Base-by-base conservation (phyloP, 768 basidiomycete species). In the Mycena vitilis region DNA sequence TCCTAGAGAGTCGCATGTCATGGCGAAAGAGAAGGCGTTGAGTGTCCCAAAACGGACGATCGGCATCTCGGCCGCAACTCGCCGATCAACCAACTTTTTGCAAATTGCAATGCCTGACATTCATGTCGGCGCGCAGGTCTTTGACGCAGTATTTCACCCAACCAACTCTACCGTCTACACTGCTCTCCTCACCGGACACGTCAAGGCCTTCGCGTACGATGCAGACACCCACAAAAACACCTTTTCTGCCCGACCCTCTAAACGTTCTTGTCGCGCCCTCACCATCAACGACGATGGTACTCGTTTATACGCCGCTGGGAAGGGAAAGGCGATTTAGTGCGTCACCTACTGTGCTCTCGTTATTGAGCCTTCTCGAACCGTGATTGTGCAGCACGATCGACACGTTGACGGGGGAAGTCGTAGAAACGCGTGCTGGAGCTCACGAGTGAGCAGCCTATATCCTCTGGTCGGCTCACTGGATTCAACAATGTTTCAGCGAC, bases 91-190 rank as follows among this genome's bases (percentile, higher is more conserved):
- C 30, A 34, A 20, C 30, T 54, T 37, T 30, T 47, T 59, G 69
- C 71, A 56, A 86, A 3, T 47, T 59, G 69, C 71, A 56, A 86
- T 86, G 85, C 83, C 85, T 64, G 84, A 94, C 81, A 90, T 95
- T 57, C 82, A 85, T 23, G 85, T 91, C 52, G 89, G 88, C 55
- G 87, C 89, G 10, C 93, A 97, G 78, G 88, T 96, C 36, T 98
- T 97, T 79, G 96, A 97, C 81, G 82, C 98, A 48, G 87, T 86
- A 2, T 98, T 98, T 75, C 95, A 97, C 74, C 95, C 96, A 0
- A 84, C 83, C 6, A 75, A 86, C 55, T 80, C 89, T 1, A 84
- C 89, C n/a, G 87, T 96, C 5, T 96, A 92, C 78, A 83, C 88
- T 0, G 92, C 88, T 6, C 88, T 97, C 2, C 82, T 98, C 18